Evolutionary conservation across 306 rosid species (phyloP).

Genomic region (Trichosanthes cucumerina): DNA sequence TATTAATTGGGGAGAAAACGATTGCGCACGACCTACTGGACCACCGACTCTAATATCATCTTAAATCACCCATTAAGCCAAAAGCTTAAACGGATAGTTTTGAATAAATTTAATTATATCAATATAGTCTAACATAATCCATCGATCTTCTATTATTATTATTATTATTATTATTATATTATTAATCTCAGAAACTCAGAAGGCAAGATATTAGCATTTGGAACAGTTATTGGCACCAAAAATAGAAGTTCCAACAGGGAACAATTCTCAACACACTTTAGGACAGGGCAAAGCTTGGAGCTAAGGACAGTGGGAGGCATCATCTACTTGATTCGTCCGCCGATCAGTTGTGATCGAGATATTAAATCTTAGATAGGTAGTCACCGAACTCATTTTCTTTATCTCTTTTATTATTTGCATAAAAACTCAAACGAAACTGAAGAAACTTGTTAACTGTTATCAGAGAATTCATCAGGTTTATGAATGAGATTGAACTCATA

Average conservation of each 20-base stretch:
- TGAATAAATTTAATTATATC: too few species aligned
- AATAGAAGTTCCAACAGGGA: constrained; percentile 60
- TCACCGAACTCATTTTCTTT: too few species aligned
- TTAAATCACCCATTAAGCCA: too few species aligned
- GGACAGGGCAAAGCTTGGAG: constrained; percentile 80
- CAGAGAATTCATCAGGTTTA: neutral
- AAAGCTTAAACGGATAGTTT: too few species aligned
- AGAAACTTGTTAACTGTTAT: neutral
- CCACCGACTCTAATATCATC: too few species aligned
- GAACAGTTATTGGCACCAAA: constrained; percentile 73
- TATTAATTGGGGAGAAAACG: too few species aligned
- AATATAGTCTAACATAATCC: too few species aligned
- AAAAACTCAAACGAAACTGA: neutral
- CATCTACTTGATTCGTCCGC: constrained; percentile 73
- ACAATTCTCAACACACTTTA: constrained; percentile 49
- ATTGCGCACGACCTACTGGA: too few species aligned
- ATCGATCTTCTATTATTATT: too few species aligned
- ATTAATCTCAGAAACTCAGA: constrained; percentile 21
- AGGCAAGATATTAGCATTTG: constrained; percentile 42
- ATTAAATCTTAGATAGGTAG: too few species aligned
- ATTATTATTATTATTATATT: too few species aligned
- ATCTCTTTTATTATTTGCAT: too few species aligned
- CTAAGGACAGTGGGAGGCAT: constrained; percentile 86
- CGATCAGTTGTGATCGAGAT: constrained; percentile 48
- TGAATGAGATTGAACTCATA: constrained; percentile 3